phyloP scores from a whole-genome alignment of 441 rosid species.

The Populus hybrid region DNA sequence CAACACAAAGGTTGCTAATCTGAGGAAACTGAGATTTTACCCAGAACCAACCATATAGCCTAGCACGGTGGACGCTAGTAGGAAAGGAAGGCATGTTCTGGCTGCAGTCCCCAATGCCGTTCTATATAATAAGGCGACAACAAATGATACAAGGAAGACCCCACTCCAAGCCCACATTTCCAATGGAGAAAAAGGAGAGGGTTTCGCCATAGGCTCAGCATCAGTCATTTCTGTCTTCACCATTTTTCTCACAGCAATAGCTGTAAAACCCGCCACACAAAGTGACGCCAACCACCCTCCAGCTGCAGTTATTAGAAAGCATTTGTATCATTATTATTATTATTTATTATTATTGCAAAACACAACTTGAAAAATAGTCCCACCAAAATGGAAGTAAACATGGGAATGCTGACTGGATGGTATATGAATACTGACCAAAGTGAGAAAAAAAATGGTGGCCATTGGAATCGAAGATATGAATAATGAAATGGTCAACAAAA shows the following conservation, averaged over 20 bases:
- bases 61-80: slow-evolving; percentile 84
- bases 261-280: slow-evolving; percentile 86
- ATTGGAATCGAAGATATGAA: background rate
- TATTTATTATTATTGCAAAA: background rate
- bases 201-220: slow-evolving; percentile 92
- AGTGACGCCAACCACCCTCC: slow-evolving; percentile 97
- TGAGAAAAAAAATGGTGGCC: background rate
- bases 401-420: background rate
- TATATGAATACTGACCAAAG: background rate
- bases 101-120: slow-evolving; percentile 73
- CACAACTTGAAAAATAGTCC: background rate
- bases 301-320: slow-evolving; percentile 39
- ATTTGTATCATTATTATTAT: background rate
- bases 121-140: slow-evolving; percentile 60
- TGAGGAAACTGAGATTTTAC: slow-evolving; percentile 36
- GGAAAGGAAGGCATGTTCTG: slow-evolving; percentile 86
- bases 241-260: slow-evolving; percentile 76
- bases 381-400: background rate
- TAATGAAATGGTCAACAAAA: background rate
- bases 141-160: slow-evolving; percentile 66
- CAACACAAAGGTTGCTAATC: background rate
- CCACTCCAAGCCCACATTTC: slow-evolving; percentile 83
- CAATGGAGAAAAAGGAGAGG: slow-evolving; percentile 65
- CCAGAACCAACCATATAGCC: slow-evolving; percentile 92
- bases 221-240: slow-evolving; percentile 85